A percentile compares a stretch with the other conserved stretches of the same genome.
These are phyloP conservation scores for Jacaranda mimosifolia DNA, from an alignment of 257 asterid species.

Conservation along the genomic window DNA sequence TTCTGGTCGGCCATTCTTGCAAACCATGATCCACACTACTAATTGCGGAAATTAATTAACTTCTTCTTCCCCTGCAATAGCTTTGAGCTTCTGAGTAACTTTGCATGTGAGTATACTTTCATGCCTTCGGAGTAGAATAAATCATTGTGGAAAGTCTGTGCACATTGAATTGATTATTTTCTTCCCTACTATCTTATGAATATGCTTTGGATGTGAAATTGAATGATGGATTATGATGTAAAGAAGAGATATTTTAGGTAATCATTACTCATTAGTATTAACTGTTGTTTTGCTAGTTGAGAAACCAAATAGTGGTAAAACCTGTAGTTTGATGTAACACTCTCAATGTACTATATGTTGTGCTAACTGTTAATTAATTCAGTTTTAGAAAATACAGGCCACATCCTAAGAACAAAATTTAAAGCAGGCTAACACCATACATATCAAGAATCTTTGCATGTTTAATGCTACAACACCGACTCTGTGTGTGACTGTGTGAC, in stretches of 20 bases:
- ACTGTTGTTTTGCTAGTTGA: background rate
- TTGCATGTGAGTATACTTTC: background rate
- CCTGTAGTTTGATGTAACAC: background rate
- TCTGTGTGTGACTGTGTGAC: background rate
- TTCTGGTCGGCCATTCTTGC: no score
- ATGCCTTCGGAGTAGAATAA: background rate
- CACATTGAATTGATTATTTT: background rate
- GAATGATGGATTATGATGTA: background rate
- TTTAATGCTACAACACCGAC: background rate
- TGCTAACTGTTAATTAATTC: background rate
- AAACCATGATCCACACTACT: no score
- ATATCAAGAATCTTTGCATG: background rate
- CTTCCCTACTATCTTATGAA: background rate
- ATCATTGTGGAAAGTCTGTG: background rate
- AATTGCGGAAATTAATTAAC: background rate
- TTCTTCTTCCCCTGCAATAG: background rate
- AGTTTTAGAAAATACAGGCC: background rate
- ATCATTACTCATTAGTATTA: background rate
- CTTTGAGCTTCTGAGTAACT: background rate
- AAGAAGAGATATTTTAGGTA: slow-evolving; percentile 1
- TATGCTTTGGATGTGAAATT: background rate
- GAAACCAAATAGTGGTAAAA: background rate
- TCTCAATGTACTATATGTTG: background rate
- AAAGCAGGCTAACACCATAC: background rate
- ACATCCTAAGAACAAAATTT: background rate